phyloP scores from a whole-genome alignment of 106 monocot species.

The Gastrodia elata region DNA sequence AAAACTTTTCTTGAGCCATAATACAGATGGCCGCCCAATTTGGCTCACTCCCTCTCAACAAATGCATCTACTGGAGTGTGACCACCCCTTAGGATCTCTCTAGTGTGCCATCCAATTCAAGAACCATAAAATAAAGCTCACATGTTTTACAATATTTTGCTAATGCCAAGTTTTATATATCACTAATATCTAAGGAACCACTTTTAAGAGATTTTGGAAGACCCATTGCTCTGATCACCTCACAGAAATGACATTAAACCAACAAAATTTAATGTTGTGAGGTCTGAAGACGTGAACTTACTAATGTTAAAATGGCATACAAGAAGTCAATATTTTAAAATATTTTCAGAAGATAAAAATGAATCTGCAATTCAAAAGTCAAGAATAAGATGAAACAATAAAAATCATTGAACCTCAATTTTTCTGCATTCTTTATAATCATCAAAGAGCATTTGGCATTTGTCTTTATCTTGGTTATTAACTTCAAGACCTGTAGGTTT shows the following conservation, averaged over 20 bases:
- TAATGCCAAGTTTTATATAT: too few relatives aligned
- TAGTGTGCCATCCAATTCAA: too few relatives aligned
- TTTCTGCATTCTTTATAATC: constrained; percentile 95
- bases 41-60: too few relatives aligned
- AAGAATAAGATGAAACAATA: background rate
- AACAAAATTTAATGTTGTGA: background rate
- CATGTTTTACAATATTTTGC: too few relatives aligned
- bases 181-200: too few relatives aligned
- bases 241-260: background rate
- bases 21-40: too few relatives aligned
- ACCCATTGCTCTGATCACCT: too few relatives aligned
- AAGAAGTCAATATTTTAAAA: background rate
- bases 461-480: constrained; percentile 59
- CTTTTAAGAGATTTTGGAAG: too few relatives aligned
- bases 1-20: too few relatives aligned
- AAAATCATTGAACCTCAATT: constrained; percentile 59
- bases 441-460: constrained; percentile 89
- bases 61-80: too few relatives aligned
- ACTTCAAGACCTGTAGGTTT: constrained; percentile 56
- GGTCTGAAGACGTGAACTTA: background rate
- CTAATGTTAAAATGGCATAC: background rate
- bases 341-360: background rate
- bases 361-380: background rate
- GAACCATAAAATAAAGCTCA: too few relatives aligned
- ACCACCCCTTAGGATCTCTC: too few relatives aligned